Evolutionary conservation across 805 yeast genomes (phyloP).

Genomic region (Wickerhamia fluorescens): DNA sequence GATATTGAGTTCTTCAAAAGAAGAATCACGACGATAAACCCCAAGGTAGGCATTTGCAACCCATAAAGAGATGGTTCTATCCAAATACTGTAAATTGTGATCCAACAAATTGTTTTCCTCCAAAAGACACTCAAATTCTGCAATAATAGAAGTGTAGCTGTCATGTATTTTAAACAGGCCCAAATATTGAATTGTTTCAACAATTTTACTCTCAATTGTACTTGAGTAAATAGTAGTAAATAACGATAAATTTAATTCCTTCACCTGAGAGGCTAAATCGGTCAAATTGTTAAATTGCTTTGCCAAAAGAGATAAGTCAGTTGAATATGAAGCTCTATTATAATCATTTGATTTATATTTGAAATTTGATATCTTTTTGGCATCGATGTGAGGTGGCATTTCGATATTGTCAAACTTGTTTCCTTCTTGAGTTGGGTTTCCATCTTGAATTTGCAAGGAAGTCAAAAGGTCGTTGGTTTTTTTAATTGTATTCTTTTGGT

Average conservation of each 20-base stretch:
- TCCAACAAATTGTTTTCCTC: constrained; percentile 3
- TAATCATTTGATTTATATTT: constrained; percentile 1
- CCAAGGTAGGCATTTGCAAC: too few relatives aligned
- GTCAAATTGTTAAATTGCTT: constrained; percentile 6
- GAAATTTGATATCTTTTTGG: constrained; percentile 18
- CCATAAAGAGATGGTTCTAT: constrained; percentile 24
- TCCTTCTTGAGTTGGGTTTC: constrained; percentile 1
- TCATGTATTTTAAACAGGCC: too few relatives aligned
- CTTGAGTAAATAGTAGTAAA: constrained; percentile 12
- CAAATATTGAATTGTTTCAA: neutral
- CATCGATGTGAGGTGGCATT: constrained; percentile 32
- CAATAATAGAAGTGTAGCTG: too few relatives aligned
- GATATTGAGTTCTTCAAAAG: constrained; percentile 17
- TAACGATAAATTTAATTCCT: constrained; percentile 4
- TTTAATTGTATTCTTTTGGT: constrained; percentile 1
- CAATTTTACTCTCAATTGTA: constrained; percentile 15
- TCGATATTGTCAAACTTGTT: constrained; percentile 28
- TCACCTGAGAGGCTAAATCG: constrained; percentile 1
- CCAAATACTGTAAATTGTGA: constrained; percentile 3
- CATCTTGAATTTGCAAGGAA: constrained; percentile 3
- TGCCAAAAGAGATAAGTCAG: constrained; percentile 10
- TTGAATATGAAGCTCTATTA: constrained; percentile 7
- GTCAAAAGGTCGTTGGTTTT: constrained; percentile 9
- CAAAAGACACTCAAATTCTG: constrained; percentile 10
- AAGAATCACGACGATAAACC: too few relatives aligned